phyloP scores from a whole-genome alignment of 768 basidiomycete genomes.

The Leccinum longicurvipes region DNA sequence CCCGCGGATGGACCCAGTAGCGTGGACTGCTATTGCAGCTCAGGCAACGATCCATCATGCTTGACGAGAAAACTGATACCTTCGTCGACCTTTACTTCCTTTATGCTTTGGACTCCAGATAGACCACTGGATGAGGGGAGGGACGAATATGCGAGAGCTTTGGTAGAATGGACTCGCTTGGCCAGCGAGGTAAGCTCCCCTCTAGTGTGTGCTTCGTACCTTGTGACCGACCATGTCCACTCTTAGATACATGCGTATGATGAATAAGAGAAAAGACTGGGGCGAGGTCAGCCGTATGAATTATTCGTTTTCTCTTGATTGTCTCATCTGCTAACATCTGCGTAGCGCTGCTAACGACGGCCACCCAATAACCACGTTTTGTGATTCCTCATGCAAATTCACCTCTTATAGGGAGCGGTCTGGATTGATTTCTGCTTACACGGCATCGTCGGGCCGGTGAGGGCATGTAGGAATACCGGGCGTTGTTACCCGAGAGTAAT shows the following conservation, averaged over 20 bases:
- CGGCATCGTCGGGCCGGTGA: not conserved
- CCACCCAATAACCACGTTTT: not conserved
- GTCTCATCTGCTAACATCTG: not conserved
- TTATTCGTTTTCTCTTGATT: not conserved
- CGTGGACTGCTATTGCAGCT: conserved; percentile 17
- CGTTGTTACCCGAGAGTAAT: not conserved
- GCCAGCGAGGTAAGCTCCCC: conserved; percentile 53
- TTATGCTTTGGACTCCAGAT: conserved; percentile 78
- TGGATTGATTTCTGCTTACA: not conserved
- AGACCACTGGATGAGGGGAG: conserved; percentile 61
- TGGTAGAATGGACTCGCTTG: conserved; percentile 70
- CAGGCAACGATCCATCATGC: not conserved
- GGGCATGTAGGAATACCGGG: not conserved
- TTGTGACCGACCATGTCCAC: not conserved
- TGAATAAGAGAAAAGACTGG: conserved; percentile 4
- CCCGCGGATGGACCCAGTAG: conserved; percentile 25
- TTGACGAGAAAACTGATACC: conserved; percentile 41
- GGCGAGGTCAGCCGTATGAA: not conserved
- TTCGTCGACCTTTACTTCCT: conserved; percentile 55
- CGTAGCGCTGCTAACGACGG: not conserved
- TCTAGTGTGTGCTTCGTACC: not conserved
- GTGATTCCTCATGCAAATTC: not conserved
- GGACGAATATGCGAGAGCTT: conserved; percentile 68
- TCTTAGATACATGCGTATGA: conserved; percentile 27
- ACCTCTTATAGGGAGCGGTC: not conserved